Percentiles rank a stretch among this genome's conserved stretches.
Evolutionary conservation across 2,329 filamentous ascomycete genomes (phyloP).

Genomic region (Coniochaeta hoffmannii): DNA sequence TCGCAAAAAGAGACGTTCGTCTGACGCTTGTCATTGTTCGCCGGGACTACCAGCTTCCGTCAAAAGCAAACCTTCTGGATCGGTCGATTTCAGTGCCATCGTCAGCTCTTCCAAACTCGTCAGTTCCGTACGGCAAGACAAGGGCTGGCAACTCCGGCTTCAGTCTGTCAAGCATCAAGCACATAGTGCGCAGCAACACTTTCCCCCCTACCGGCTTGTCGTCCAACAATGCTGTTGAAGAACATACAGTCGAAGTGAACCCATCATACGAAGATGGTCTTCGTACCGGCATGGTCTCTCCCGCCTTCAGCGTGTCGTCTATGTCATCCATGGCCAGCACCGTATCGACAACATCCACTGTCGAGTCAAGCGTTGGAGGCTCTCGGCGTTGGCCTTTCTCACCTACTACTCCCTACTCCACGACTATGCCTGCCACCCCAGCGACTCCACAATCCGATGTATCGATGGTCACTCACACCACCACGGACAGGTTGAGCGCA

Average conservation of each 20-base stretch:
- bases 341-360: constrained; percentile 14
- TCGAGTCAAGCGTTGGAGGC: constrained; percentile 13
- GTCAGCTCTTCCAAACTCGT: background rate
- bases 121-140: background rate
- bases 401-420: constrained; percentile 31
- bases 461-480: constrained; percentile 24
- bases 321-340: constrained; percentile 16
- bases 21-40: constrained; percentile 51
- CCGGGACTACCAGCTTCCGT: constrained; percentile 47
- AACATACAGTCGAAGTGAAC: constrained; percentile 10
- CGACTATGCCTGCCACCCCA: constrained; percentile 39
- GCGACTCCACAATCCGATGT: constrained; percentile 28
- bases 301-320: constrained; percentile 23
- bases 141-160: constrained; percentile 7
- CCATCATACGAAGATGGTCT: constrained; percentile 13
- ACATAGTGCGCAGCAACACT: constrained; percentile 25
- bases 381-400: constrained; percentile 16
- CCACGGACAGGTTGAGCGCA: constrained; percentile 9
- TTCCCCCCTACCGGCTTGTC: background rate
- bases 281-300: constrained; percentile 22
- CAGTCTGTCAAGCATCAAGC: constrained; percentile 26
- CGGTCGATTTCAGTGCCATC: background rate
- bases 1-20: constrained; percentile 47
- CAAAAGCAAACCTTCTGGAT: constrained; percentile 5
- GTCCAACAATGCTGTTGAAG: constrained; percentile 11